Evolutionary conservation across 1,284 basidiomycete species (phyloP).

Genomic region (Uromyces viciae-fabae): DNA sequence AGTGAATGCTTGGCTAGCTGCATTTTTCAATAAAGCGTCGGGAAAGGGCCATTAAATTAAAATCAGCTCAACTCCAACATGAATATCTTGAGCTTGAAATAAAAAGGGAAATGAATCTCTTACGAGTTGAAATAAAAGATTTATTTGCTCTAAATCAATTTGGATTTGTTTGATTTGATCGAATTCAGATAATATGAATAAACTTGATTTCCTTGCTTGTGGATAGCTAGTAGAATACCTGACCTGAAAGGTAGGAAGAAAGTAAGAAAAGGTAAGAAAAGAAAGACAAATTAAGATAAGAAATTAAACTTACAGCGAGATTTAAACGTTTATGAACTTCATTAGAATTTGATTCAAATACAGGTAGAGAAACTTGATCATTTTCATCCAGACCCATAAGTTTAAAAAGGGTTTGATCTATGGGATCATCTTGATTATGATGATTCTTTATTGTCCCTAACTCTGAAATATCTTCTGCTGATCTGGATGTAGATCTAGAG

Average conservation of each 20-base stretch:
- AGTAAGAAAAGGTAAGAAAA: not conserved
- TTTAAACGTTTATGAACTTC: not conserved
- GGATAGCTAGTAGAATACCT: not conserved
- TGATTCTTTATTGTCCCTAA: not conserved
- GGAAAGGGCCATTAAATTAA: not conserved
- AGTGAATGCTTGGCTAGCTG: too few species aligned
- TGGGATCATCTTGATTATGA: not conserved
- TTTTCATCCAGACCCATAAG: not conserved
- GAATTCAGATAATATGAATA: conserved; percentile 1
- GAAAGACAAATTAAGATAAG: not conserved
- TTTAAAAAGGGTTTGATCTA: not conserved
- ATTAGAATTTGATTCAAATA: not conserved
- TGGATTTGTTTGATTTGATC: not conserved
- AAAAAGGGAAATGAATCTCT: not conserved
- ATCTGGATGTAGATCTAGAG: too few species aligned
- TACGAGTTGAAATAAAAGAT: not conserved
- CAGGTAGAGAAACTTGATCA: not conserved
- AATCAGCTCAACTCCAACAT: not conserved
- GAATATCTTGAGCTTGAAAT: too few species aligned
- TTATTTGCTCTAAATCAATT: not conserved
- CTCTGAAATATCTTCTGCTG: too few species aligned
- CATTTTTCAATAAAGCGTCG: too few species aligned
- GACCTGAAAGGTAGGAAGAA: not conserved
- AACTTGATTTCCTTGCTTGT: not conserved
- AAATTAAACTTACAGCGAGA: not conserved